phyloP scores from a whole-genome alignment of 805 yeast genomes.

The Pichia scutulata region DNA sequence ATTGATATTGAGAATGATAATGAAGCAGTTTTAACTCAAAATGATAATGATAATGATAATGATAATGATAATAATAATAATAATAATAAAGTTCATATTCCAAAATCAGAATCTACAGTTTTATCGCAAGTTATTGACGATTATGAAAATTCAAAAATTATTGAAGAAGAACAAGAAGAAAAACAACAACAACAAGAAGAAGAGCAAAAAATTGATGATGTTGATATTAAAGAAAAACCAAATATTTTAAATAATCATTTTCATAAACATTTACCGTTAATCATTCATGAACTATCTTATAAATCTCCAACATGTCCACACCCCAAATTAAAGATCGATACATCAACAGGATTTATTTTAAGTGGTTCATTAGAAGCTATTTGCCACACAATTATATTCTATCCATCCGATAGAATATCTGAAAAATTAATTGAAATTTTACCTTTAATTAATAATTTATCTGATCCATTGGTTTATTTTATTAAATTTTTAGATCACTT shows the following conservation, averaged over 20 bases:
- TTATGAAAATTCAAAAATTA: conserved; percentile 1
- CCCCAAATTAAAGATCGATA: conserved; percentile 50
- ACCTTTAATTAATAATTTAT: conserved; percentile 47
- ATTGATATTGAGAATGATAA: neutral
- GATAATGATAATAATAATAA: neutral
- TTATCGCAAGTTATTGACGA: conserved; percentile 4
- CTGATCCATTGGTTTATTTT: conserved; percentile 36
- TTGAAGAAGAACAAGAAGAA: neutral
- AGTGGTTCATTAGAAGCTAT: conserved; percentile 64
- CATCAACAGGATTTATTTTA: conserved; percentile 34
- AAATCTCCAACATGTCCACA: conserved; percentile 46
- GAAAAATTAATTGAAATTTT: conserved; percentile 41
- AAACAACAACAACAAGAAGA: neutral
- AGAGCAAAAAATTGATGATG: neutral
- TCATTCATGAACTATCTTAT: conserved; percentile 7
- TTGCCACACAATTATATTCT: conserved; percentile 65
- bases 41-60: neutral
- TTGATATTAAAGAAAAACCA: neutral
- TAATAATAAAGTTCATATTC: neutral
- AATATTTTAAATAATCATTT: neutral
- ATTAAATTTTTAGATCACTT: conserved; percentile 17
- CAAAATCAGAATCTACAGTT: neutral
- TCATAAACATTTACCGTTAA: conserved; percentile 1
- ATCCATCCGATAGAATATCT: conserved; percentile 31
- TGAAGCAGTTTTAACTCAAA: neutral